Percentiles rank a stretch among this genome's conserved stretches.
These are phyloP conservation scores for Phytophthora constricta DNA, from an alignment of 352 stramenopile genomes.

Conservation along the genomic window DNA sequence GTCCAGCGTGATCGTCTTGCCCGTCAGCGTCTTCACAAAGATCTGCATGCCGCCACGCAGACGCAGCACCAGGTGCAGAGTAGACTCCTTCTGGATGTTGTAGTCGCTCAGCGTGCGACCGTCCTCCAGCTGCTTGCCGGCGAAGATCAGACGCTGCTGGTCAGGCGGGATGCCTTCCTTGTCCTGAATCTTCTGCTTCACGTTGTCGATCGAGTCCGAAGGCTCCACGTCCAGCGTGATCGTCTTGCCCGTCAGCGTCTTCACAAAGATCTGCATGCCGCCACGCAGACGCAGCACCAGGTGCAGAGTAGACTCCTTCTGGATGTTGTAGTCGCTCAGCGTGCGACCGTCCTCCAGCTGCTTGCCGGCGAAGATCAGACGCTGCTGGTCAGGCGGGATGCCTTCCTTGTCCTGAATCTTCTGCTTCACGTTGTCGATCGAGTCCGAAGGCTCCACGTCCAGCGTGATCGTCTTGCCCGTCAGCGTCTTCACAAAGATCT, in stretches of 20 bases:
- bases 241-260: background rate
- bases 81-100: conserved; percentile 98
- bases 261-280: background rate
- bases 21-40: conserved; percentile 88
- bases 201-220: background rate
- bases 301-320: conserved; percentile 98
- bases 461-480: conserved; percentile 30
- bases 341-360: conserved; percentile 97
- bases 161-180: conserved; percentile 75
- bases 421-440: conserved; percentile 1
- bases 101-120: conserved; percentile 93
- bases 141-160: conserved; percentile 99
- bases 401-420: conserved; percentile 3
- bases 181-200: background rate
- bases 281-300: conserved; percentile 97
- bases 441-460: conserved; percentile 2
- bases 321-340: conserved; percentile 95
- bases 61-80: conserved; percentile 98
- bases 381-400: conserved; percentile 96
- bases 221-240: background rate
- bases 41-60: conserved; percentile 90
- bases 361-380: conserved; percentile 99
- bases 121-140: conserved; percentile 99
- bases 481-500: conserved; percentile 90
- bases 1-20: conserved; percentile 65